phyloP scores from a whole-genome alignment of 495 filamentous ascomycete genomes.

The Penicillium odoratum region DNA sequence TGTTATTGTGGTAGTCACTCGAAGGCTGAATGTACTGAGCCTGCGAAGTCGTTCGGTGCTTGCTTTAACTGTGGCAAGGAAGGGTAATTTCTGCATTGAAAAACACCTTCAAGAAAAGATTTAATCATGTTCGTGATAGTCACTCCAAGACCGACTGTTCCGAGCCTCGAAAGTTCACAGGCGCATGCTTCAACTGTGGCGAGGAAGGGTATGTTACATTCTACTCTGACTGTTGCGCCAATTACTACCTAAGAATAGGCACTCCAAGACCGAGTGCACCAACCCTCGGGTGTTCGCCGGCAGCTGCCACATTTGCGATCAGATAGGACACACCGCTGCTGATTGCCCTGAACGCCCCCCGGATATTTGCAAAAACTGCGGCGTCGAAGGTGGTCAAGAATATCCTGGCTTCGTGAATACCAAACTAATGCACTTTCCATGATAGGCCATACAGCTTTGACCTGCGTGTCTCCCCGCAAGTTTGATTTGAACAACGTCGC shows the following conservation, averaged over 20 bases:
- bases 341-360: slow-evolving; percentile 71
- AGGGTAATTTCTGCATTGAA: slow-evolving; percentile 29
- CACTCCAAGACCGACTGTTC: slow-evolving; percentile 56
- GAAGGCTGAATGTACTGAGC: slow-evolving; percentile 51
- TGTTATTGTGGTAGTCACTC: slow-evolving; percentile 41
- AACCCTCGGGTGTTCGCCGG: slow-evolving; percentile 67
- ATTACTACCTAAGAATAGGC: slow-evolving; percentile 33
- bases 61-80: slow-evolving; percentile 68
- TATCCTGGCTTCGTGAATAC: not conserved
- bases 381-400: slow-evolving; percentile 58
- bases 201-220: slow-evolving; percentile 39
- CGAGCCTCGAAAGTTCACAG: slow-evolving; percentile 35
- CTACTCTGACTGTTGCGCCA: not conserved
- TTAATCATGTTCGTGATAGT: slow-evolving; percentile 27
- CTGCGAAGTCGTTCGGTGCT: slow-evolving; percentile 38
- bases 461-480: slow-evolving; percentile 70
- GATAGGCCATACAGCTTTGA: slow-evolving; percentile 61
- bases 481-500: slow-evolving; percentile 62
- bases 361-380: slow-evolving; percentile 73
- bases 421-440: not conserved
- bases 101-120: not conserved
- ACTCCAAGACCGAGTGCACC: slow-evolving; percentile 67
- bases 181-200: slow-evolving; percentile 67
- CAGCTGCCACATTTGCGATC: slow-evolving; percentile 68
- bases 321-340: slow-evolving; percentile 68